phyloP scores from a whole-genome alignment of 2,329 filamentous ascomycete genomes.

The Trichoderma afroharzianum region DNA sequence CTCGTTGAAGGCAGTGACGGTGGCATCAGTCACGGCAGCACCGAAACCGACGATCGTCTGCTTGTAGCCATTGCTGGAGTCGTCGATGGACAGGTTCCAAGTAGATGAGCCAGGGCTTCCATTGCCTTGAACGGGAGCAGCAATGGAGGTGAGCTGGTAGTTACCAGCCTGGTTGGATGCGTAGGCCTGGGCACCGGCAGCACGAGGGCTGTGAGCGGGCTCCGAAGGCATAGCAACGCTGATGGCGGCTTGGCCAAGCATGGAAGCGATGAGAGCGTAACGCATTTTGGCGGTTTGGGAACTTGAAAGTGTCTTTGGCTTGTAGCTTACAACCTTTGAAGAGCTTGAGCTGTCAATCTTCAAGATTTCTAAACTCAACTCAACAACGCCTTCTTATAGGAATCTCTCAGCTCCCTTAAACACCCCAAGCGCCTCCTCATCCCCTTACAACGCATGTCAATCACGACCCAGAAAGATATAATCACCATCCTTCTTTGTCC shows the following conservation, averaged over 20 bases:
- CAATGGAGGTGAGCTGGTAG: slow-evolving; percentile 32
- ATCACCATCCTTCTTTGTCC: slow-evolving; percentile 13
- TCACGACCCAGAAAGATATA: neutral
- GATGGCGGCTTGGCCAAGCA: slow-evolving; percentile 11
- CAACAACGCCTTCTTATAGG: slow-evolving; percentile 4
- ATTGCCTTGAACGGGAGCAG: slow-evolving; percentile 32
- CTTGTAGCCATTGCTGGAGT: slow-evolving; percentile 35
- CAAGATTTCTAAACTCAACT: neutral
- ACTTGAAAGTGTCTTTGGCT: neutral
- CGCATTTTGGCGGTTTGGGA: slow-evolving; percentile 9
- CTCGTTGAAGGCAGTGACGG: slow-evolving; percentile 34
- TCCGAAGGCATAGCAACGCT: slow-evolving; percentile 8
- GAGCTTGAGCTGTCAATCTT: slow-evolving; percentile 4
- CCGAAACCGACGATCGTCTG: slow-evolving; percentile 39
- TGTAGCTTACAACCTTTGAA: neutral
- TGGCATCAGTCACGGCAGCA: slow-evolving; percentile 39
- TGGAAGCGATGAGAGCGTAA: slow-evolving; percentile 1
- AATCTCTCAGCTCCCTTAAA: neutral
- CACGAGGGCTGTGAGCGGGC: neutral
- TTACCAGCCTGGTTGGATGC: slow-evolving; percentile 35
- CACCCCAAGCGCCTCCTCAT: neutral
- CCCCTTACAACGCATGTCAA: neutral
- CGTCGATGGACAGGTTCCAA: slow-evolving; percentile 38
- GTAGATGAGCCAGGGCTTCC: slow-evolving; percentile 33
- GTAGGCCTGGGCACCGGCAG: slow-evolving; percentile 25